Percentiles rank a stretch among this genome's conserved stretches.
Conservation (phyloP, 179 eudicot species). For the Gypsophila paniculata region DNA sequence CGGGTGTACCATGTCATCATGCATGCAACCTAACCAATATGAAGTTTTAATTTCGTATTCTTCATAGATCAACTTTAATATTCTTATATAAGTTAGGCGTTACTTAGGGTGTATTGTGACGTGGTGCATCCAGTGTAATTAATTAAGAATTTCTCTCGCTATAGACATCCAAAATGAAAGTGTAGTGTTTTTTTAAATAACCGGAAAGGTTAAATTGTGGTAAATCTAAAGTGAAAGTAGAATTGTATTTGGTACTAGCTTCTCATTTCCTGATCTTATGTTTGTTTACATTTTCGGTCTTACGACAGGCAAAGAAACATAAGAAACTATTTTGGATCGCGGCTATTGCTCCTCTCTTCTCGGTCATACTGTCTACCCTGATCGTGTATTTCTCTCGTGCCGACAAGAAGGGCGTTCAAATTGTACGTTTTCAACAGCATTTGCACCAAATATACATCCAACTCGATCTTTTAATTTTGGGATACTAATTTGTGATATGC, state of each 20-base stretch:
- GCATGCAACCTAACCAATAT: no score
- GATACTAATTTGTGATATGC: not conserved
- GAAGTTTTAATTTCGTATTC: no score
- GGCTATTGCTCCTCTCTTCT: constrained; percentile 31
- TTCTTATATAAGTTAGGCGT: no score
- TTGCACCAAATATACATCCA: not conserved
- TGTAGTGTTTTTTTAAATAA: no score
- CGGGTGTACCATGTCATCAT: no score
- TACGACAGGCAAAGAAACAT: constrained; percentile 28
- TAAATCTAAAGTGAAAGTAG: no score
- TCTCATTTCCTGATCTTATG: not conserved
- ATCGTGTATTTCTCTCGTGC: constrained; percentile 25
- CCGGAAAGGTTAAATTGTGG: no score
- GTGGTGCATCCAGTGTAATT: no score
- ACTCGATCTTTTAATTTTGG: not conserved
- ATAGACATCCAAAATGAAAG: no score
- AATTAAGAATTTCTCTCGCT: no score
- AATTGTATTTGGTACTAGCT: not conserved
- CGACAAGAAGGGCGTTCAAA: constrained; percentile 32
- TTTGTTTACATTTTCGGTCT: not conserved
- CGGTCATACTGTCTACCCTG: constrained; percentile 26
- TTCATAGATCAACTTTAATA: no score
- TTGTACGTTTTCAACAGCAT: constrained; percentile 20
- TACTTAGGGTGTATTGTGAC: no score
- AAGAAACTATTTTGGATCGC: constrained; percentile 31